Base-by-base conservation (phyloP, 371 early-diverging fungal species). In the Phascolomyces articulosus region DNA sequence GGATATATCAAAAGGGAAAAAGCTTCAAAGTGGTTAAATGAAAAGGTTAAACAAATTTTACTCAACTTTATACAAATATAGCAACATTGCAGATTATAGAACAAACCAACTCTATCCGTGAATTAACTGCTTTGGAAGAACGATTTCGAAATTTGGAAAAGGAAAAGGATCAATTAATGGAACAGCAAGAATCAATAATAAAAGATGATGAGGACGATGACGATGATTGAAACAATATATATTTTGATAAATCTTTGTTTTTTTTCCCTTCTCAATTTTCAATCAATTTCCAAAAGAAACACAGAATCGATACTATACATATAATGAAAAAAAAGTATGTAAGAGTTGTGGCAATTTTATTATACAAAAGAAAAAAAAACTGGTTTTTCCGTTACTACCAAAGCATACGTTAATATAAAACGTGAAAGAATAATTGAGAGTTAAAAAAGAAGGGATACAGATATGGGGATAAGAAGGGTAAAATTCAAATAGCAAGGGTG, bases 81-180 rank as follows among this genome's bases (percentile, higher is more conserved):
- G 79, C 63, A 26, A 47, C 69, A 21, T 11, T 24, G 24, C 65
- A 65, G 55, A 44, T 79, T 18, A 63, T 84, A 48, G 68, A 72
- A 8, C 75, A 81, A 60, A 75, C 72, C 6, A 84, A 84, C 64
- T 55, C 55, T 20, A 58, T 73, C 6, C 62, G 63, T 34, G 71
- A 77, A 34, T 51, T 84, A 18, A 23, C 66, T 16, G 44, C 29
- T 0, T 61, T 82, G 40, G 85, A 80, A 59, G 55, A 58, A 26
- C 69, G 65, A 60, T 82, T 70, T 60, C 24, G 66, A 10, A 54
- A 55, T 27, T 56, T 83, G 40, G 62, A 69, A 48, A 53, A 56
- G 54, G 67, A 71, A 57, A 78, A 72, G 68, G 62, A 47, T 34
- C 59, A 47, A 27, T 58, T 24, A 27, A 62, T 26, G 53, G 67